Conservation (phyloP, 2,329 filamentous ascomycete genomes). For the Penicillium griseofulvum region DNA sequence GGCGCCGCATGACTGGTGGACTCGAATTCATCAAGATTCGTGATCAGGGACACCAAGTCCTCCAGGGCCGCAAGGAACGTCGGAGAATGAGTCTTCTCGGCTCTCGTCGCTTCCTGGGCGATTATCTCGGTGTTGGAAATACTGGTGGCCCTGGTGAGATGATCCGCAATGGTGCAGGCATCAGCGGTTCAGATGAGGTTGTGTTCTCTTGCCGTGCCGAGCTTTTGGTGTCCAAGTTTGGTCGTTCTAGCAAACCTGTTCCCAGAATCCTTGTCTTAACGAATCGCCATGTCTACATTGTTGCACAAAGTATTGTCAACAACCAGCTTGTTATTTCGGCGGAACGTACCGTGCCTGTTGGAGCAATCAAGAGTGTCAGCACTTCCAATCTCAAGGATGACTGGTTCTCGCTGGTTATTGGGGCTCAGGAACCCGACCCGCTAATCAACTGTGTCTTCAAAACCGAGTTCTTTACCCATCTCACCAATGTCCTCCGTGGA, state of each 20-base stretch:
- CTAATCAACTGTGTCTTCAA: conserved; percentile 91
- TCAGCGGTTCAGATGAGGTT: conserved; percentile 65
- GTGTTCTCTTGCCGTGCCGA: conserved; percentile 92
- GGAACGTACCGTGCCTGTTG: conserved; percentile 78
- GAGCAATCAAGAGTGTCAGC: conserved; percentile 84
- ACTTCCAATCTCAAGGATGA: conserved; percentile 82
- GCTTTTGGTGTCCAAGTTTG: conserved; percentile 88
- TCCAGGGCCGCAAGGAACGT: conserved; percentile 85
- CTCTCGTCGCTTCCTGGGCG: conserved; percentile 86
- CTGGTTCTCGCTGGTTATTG: conserved; percentile 91
- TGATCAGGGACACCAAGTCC: conserved; percentile 79
- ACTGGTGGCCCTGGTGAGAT: conserved; percentile 74
- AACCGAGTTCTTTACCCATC: conserved; percentile 93
- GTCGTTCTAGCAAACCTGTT: conserved; percentile 89
- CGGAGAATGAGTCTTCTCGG: conserved; percentile 87
- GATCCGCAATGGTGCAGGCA: conserved; percentile 70
- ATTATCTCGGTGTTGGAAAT: conserved; percentile 88
- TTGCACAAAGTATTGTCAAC: conserved; percentile 80
- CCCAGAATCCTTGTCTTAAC: conserved; percentile 84
- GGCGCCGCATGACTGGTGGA: conserved; percentile 88
- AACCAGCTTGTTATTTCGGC: conserved; percentile 76
- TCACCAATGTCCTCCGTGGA: conserved; percentile 75
- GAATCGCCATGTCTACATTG: conserved; percentile 80
- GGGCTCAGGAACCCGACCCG: conserved; percentile 88
- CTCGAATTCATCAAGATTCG: conserved; percentile 84